Conservation (phyloP, 176 grass and related monocot species). For the Carex parvula region DNA sequence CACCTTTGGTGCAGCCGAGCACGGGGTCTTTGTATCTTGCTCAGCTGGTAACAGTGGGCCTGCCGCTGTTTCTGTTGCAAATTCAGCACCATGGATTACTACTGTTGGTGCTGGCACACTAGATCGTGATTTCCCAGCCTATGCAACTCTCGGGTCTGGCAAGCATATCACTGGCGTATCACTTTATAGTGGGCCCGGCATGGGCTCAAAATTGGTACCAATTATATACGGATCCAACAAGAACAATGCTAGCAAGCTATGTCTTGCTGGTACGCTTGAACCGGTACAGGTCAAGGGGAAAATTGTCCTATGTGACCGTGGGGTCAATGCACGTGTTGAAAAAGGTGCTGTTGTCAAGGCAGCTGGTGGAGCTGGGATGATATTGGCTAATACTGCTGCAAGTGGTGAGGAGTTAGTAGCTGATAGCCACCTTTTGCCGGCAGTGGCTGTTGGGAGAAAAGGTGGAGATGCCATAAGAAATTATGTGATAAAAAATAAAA, state of each 20-base stretch:
- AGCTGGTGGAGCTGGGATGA: conserved; percentile 71
- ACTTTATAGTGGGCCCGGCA: conserved; percentile 50
- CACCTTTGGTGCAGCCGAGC: conserved; percentile 60
- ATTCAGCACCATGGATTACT: conserved; percentile 87
- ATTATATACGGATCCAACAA: conserved; percentile 56
- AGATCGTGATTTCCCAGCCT: conserved; percentile 79
- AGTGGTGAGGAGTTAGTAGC: conserved; percentile 94
- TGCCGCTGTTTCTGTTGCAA: conserved; percentile 50
- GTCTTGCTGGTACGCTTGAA: conserved; percentile 74
- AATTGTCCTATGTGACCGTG: conserved; percentile 85
- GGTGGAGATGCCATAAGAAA: conserved; percentile 67
- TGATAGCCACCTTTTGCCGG: conserved; percentile 85
- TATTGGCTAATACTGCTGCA: conserved; percentile 72
- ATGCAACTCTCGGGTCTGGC: conserved; percentile 42
- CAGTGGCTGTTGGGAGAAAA: conserved; percentile 57
- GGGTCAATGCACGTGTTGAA: conserved; percentile 81
- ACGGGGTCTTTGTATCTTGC: conserved; percentile 88
- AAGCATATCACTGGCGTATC: conserved; percentile 59
- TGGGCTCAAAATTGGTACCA: conserved; percentile 42
- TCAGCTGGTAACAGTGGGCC: conserved; percentile 92
- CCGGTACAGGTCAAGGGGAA: conserved; percentile 58
- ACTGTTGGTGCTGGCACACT: conserved; percentile 79
- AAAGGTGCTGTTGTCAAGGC: conserved; percentile 88
- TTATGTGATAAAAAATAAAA: conserved; percentile 38
- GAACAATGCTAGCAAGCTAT: conserved; percentile 76